phyloP scores from a whole-genome alignment of 208 protist species.

The Acanthamoeba triangularis region DNA sequence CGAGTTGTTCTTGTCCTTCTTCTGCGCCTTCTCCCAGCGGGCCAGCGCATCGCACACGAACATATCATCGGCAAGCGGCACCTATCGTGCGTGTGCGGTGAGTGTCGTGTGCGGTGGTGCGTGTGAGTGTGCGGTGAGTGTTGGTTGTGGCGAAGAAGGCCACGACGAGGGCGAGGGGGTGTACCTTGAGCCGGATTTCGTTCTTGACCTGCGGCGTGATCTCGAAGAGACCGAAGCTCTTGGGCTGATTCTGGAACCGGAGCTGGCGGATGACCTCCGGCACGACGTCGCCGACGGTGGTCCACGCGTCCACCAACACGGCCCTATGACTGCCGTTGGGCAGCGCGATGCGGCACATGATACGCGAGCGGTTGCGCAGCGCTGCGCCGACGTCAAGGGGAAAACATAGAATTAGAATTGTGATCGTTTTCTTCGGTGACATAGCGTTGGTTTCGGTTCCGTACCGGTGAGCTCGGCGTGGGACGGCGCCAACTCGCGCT shows the following conservation, averaged over 20 bases:
- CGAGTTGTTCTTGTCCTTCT: constrained; percentile 27
- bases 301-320: constrained; percentile 53
- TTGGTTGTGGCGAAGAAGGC: neutral
- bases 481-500: constrained; percentile 13
- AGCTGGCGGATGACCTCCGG: constrained; percentile 60
- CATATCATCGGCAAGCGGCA: constrained; percentile 18
- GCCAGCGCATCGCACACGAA: constrained; percentile 45
- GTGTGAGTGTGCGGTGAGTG: no score
- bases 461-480: constrained; percentile 33
- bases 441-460: no score
- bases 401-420: neutral
- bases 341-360: constrained; percentile 29
- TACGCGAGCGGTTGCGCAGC: neutral
- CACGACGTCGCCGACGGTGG: constrained; percentile 54
- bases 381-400: neutral
- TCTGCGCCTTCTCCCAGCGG: constrained; percentile 40
- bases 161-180: neutral
- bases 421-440: neutral
- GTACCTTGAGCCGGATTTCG: constrained; percentile 19
- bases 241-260: constrained; percentile 34
- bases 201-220: constrained; percentile 40
- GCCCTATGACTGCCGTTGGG: constrained; percentile 45
- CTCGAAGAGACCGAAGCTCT: constrained; percentile 56
- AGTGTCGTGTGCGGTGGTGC: neutral
- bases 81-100: neutral